A percentile compares a stretch with the other conserved stretches of the same genome.
Conservation (phyloP, 1,284 basidiomycete species). For the Wolfiporia cocos region DNA sequence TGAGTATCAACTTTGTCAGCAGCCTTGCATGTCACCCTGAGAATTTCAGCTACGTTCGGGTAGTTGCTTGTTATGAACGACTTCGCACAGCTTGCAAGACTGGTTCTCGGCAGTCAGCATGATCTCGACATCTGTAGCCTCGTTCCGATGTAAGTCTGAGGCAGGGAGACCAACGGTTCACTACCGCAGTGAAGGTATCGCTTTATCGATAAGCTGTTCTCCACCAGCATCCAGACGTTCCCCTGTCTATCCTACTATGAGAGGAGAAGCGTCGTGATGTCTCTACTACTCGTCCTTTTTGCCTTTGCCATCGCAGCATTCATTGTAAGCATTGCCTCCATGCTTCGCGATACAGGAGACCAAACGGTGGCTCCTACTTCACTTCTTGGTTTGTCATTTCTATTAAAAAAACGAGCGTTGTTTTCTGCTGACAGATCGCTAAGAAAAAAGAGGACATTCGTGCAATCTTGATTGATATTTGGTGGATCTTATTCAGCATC, state of each 20-base stretch:
- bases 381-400: too few relatives aligned
- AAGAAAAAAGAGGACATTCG: too few relatives aligned
- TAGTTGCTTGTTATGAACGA: slow-evolving; percentile 65
- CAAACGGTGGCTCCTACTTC: too few relatives aligned
- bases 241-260: slow-evolving; percentile 21
- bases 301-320: too few relatives aligned
- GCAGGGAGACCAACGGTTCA: slow-evolving; percentile 39
- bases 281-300: too few relatives aligned
- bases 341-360: too few relatives aligned
- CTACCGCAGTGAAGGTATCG: slow-evolving; percentile 48
- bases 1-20: too few relatives aligned
- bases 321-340: too few relatives aligned
- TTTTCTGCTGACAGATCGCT: too few relatives aligned
- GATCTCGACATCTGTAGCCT: slow-evolving; percentile 55
- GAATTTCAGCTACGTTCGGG: slow-evolving; percentile 72
- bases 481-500: too few relatives aligned
- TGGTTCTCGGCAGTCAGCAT: slow-evolving; percentile 65
- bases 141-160: slow-evolving; percentile 63
- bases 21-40: slow-evolving; percentile 65
- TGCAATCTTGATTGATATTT: too few relatives aligned
- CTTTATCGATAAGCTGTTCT: slow-evolving; percentile 43
- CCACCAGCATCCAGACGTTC: slow-evolving; percentile 8
- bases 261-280: slow-evolving; percentile 57
- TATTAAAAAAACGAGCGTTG: too few relatives aligned
- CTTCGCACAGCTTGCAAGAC: slow-evolving; percentile 51